Base-by-base conservation (phyloP, 495 filamentous ascomycete species). In the Aspergillus haitiensis region DNA sequence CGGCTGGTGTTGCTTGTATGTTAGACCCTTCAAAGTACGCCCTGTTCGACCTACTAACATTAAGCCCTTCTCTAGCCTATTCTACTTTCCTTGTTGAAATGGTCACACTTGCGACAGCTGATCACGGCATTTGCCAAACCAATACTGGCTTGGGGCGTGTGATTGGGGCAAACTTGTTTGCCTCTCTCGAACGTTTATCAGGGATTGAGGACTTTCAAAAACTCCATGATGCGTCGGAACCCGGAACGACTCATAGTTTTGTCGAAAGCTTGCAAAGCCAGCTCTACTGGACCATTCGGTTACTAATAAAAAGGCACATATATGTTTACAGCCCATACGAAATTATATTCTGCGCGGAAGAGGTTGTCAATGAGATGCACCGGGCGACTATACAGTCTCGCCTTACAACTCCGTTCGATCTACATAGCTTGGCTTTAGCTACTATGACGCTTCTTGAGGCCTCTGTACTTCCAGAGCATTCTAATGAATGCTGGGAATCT, bases 231-330 rank as follows among this genome's bases (percentile, higher is more conserved):
- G 52, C 65, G 15, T 55, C 68, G 6, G 73, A 75, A 42, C 66
- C 70, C 37, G 60, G 67, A 4, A 54, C 59, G 15, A 62, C 75
- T 52, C 69, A 70, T 10, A 55, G 64, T 40, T 75, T 77, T 39
- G 64, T 75, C 44, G 71, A 77, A 37, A 75, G 72, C 36, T 70
- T 89, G 10, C 76, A 92, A 35, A 78, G 85, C 52, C 82, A 93
- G 42, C 81, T 85, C 4, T 93, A 91, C 71, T 90, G 89, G 84
- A 89, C 91, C 61, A 70, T 84, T 49, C 82, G 84, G 40, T 76
- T 93, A 11, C 72, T 92, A 13, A 78, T 83, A 32, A 80, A 84
- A 51, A 73, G 83, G 59, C 61, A 84, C 77, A 75, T 83, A 73
- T 72, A 78, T 68, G 69, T 83, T 65, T 71, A 83, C 64, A 76